A percentile compares a stretch with the other conserved stretches of the same genome.
These are phyloP conservation scores for Coprinopsis sp. DNA, from an alignment of 768 basidiomycete genomes.

Conservation along the genomic window DNA sequence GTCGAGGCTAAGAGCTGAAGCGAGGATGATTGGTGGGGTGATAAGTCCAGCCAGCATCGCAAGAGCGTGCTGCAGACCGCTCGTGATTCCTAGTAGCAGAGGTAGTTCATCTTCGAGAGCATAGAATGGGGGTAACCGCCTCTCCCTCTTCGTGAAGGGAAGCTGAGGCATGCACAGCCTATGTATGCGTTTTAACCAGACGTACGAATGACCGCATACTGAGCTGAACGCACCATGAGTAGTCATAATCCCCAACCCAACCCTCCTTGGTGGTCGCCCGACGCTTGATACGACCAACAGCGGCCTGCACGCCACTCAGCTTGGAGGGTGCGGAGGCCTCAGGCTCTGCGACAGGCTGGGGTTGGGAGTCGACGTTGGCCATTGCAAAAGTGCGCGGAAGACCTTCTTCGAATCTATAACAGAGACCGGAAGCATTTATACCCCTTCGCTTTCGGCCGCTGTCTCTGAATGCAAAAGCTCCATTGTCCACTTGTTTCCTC, in stretches of 20 bases:
- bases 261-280: slow-evolving; percentile 49
- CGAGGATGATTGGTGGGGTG: slow-evolving; percentile 80
- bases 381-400: too few relatives aligned
- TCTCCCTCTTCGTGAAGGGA: slow-evolving; percentile 44
- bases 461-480: too few relatives aligned
- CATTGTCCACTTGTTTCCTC: too few relatives aligned
- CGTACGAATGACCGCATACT: neutral
- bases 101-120: slow-evolving; percentile 69
- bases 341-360: neutral
- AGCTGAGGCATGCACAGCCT: slow-evolving; percentile 66
- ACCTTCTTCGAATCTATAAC: too few relatives aligned
- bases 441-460: too few relatives aligned
- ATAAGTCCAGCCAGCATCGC: slow-evolving; percentile 83
- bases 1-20: slow-evolving; percentile 57
- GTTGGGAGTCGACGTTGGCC: slow-evolving; percentile 7
- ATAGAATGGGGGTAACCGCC: slow-evolving; percentile 64
- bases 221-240: slow-evolving; percentile 40
- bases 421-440: too few relatives aligned
- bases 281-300: slow-evolving; percentile 19
- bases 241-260: slow-evolving; percentile 86
- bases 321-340: slow-evolving; percentile 9
- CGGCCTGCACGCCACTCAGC: slow-evolving; percentile 11
- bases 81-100: slow-evolving; percentile 64
- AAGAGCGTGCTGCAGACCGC: slow-evolving; percentile 71
- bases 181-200: neutral